These are phyloP conservation scores for Exserohilum turcica DNA, from an alignment of 2,329 filamentous ascomycete genomes.

Conservation along the genomic window DNA sequence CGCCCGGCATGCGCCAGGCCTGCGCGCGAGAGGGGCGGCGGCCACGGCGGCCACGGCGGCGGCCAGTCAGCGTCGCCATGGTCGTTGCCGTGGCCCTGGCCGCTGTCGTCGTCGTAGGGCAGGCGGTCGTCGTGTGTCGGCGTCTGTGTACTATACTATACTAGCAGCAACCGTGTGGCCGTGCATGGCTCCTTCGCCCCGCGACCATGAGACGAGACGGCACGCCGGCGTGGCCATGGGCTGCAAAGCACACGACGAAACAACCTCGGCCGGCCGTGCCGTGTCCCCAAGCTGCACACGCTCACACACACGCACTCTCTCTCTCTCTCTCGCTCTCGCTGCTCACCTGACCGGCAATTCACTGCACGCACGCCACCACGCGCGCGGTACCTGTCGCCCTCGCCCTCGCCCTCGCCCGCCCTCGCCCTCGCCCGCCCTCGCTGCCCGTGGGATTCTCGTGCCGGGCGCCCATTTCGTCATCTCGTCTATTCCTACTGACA, in stretches of 20 bases:
- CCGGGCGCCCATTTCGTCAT: slow-evolving; percentile 2
- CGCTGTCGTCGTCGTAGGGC: no score
- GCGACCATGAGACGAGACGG: not conserved
- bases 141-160: no score
- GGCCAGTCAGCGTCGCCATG: slow-evolving; percentile 4
- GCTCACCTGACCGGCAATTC: no score
- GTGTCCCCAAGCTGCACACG: not conserved
- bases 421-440: not conserved
- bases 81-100: no score
- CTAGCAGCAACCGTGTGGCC: slow-evolving; percentile 15
- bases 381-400: not conserved
- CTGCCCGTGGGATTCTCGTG: not conserved
- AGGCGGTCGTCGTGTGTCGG: no score
- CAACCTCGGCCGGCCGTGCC: slow-evolving; percentile 11
- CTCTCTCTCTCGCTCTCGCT: not conserved
- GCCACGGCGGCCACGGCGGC: slow-evolving; percentile 6
- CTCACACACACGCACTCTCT: not conserved
- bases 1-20: not conserved
- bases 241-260: no score
- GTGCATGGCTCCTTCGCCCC: slow-evolving; percentile 3
- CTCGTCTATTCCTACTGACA: no score
- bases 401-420: no score
- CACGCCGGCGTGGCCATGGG: no score
- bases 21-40: not conserved
- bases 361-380: not conserved